Conservation (phyloP, 2,329 filamentous ascomycete species). For the Penicillium hesseltinei region DNA sequence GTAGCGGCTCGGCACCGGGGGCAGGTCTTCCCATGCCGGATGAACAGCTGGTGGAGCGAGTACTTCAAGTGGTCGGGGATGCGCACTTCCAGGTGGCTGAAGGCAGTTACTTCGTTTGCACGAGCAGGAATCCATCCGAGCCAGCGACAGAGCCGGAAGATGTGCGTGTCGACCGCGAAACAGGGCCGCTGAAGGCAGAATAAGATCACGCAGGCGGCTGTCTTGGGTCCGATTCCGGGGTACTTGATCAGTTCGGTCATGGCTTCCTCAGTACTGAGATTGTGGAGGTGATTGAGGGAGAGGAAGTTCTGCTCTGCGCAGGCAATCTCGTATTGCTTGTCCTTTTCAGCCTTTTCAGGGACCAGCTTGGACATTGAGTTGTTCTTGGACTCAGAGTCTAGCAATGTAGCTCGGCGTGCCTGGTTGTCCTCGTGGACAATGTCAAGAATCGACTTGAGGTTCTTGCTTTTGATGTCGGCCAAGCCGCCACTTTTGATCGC, state of each 20-base stretch:
- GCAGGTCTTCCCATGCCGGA: conserved; percentile 62
- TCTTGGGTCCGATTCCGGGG: conserved; percentile 65
- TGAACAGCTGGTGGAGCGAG: conserved; percentile 60
- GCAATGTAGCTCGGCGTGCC: conserved; percentile 52
- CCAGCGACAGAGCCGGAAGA: conserved; percentile 62
- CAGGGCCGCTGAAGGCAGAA: conserved; percentile 64
- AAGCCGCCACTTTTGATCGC: conserved; percentile 71
- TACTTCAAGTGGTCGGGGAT: conserved; percentile 65
- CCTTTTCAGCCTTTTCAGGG: conserved; percentile 41
- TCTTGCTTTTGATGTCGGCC: conserved; percentile 66
- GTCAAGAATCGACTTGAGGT: conserved; percentile 72
- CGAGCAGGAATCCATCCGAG: conserved; percentile 59
- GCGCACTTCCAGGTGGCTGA: conserved; percentile 59
- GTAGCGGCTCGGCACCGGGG: conserved; percentile 61
- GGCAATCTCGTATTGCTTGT: conserved; percentile 58
- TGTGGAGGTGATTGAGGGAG: conserved; percentile 62
- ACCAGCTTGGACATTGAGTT: conserved; percentile 18
- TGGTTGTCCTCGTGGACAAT: conserved; percentile 69
- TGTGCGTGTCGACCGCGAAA: conserved; percentile 67
- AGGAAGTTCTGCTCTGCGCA: conserved; percentile 60
- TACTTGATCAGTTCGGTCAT: conserved; percentile 58
- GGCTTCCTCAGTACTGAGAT: conserved; percentile 55
- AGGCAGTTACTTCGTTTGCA: conserved; percentile 51
- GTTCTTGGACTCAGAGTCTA: conserved; percentile 46
- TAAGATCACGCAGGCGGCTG: conserved; percentile 62